A percentile compares a stretch with the other conserved stretches of the same genome.
These are phyloP conservation scores for Tuber indicum DNA, from an alignment of 495 filamentous ascomycete species.

Conservation along the genomic window DNA sequence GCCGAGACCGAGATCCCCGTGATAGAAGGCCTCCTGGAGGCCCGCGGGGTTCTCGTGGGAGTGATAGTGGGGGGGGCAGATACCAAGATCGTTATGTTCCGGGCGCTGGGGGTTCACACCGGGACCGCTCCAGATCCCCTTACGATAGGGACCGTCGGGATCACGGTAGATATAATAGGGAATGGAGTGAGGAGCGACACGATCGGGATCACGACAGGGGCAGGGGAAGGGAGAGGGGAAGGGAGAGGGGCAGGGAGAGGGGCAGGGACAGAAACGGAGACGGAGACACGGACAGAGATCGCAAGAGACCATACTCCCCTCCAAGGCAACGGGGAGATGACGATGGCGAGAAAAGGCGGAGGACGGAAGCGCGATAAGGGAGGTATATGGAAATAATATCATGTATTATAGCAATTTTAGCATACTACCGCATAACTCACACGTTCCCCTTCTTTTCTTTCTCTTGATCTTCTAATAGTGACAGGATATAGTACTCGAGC, in stretches of 20 bases:
- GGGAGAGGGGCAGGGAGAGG: constrained; percentile 20
- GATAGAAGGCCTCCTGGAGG: constrained; percentile 32
- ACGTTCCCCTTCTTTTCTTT: not conserved
- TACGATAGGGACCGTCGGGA: constrained; percentile 33
- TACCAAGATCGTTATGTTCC: constrained; percentile 13
- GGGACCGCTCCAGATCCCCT: constrained; percentile 14
- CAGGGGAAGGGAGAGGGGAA: constrained; percentile 25
- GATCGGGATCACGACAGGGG: constrained; percentile 38
- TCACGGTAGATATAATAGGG: constrained; percentile 28
- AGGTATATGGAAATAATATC: constrained; percentile 8
- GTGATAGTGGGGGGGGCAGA: constrained; percentile 9
- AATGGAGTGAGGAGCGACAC: constrained; percentile 38
- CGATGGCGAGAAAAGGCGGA: constrained; percentile 30
- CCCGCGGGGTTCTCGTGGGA: constrained; percentile 19
- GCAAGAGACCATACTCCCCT: constrained; percentile 30
- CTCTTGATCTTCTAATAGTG: not conserved
- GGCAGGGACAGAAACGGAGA: constrained; percentile 42
- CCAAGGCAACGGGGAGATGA: constrained; percentile 20
- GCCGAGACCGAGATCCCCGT: constrained; percentile 20
- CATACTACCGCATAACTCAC: not conserved
- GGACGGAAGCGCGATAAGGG: constrained; percentile 20
- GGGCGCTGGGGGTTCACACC: not conserved
- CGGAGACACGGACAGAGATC: constrained; percentile 15
- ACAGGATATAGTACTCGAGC: not conserved
- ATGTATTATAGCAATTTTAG: not conserved